phyloP scores from a whole-genome alignment of 352 stramenopile genomes.

The Pythium sp. region DNA sequence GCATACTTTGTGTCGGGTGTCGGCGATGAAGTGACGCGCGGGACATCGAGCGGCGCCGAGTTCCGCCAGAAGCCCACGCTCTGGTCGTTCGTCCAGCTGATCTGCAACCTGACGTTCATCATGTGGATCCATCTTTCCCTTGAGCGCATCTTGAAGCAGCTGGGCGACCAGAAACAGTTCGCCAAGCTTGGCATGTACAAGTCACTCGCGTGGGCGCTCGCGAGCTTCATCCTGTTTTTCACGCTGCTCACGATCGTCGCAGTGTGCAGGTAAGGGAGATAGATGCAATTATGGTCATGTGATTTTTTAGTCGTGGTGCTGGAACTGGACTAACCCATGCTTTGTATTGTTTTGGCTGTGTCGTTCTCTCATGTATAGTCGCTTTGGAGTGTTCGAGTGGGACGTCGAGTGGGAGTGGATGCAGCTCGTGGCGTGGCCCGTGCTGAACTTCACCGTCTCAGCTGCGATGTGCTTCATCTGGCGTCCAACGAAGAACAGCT shows the following conservation, averaged over 20 bases:
- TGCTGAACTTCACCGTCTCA: slow-evolving; percentile 90
- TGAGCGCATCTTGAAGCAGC: slow-evolving; percentile 75
- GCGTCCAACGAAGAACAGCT: slow-evolving; percentile 83
- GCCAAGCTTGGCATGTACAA: slow-evolving; percentile 90
- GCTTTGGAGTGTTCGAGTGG: slow-evolving; percentile 86
- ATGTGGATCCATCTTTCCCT: slow-evolving; percentile 90
- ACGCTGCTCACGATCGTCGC: slow-evolving; percentile 79
- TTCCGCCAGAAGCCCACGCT: slow-evolving; percentile 76
- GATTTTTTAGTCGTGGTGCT: neutral
- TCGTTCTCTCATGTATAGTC: slow-evolving; percentile 25
- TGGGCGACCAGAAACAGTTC: slow-evolving; percentile 86
- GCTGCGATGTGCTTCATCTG: slow-evolving; percentile 89
- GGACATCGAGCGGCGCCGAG: slow-evolving; percentile 73
- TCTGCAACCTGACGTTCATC: slow-evolving; percentile 88
- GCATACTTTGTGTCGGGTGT: slow-evolving; percentile 78
- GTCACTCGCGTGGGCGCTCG: slow-evolving; percentile 74
- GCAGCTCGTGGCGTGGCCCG: slow-evolving; percentile 88
- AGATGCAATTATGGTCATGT: neutral
- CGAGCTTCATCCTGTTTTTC: slow-evolving; percentile 88
- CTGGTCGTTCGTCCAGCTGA: slow-evolving; percentile 83
- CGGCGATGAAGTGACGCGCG: slow-evolving; percentile 70
- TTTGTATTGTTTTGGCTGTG: neutral
- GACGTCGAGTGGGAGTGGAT: slow-evolving; percentile 91
- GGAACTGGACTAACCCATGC: neutral
- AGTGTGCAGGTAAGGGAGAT: slow-evolving; percentile 41